Conservation (phyloP, 805 yeast species). For the Cyberlindnera euphorbiae region DNA sequence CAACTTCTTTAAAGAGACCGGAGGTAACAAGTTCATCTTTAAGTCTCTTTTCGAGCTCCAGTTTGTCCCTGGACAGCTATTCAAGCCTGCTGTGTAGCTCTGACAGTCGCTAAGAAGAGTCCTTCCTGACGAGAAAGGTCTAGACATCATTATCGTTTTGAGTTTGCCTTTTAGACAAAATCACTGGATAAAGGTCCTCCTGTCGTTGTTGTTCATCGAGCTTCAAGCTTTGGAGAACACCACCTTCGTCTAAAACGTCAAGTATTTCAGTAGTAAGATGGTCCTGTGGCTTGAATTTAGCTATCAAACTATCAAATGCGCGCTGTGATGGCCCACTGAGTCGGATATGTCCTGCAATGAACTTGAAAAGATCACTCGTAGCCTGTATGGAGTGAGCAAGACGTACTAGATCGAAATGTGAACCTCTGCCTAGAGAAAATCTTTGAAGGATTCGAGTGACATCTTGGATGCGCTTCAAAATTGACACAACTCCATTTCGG, state of each 20-base stretch:
- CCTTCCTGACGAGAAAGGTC: conserved; percentile 8
- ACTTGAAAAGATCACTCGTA: conserved; percentile 28
- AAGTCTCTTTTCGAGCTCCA: conserved; percentile 3
- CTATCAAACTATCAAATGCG: conserved; percentile 25
- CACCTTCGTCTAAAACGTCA: conserved; percentile 37
- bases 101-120: conserved; percentile 7
- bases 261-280: conserved; percentile 39
- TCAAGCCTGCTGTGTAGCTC: conserved; percentile 7
- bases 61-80: conserved; percentile 4
- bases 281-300: conserved; percentile 30
- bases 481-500: conserved; percentile 29
- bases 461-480: conserved; percentile 47
- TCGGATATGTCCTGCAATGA: conserved; percentile 20
- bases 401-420: conserved; percentile 39
- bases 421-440: conserved; percentile 44
- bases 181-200: conserved; percentile 11
- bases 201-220: conserved; percentile 19
- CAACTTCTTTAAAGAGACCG: conserved; percentile 28
- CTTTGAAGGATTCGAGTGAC: conserved; percentile 57
- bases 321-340: conserved; percentile 25
- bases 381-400: conserved; percentile 37
- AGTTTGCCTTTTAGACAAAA: too few relatives aligned
- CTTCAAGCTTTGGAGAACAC: conserved; percentile 21
- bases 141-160: conserved; percentile 2
- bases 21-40: conserved; percentile 16